A percentile compares a stretch with the other conserved stretches of the same genome.
Evolutionary conservation across 1,284 basidiomycete genomes (phyloP).

Genomic region (Leucoagaricus sp.): DNA sequence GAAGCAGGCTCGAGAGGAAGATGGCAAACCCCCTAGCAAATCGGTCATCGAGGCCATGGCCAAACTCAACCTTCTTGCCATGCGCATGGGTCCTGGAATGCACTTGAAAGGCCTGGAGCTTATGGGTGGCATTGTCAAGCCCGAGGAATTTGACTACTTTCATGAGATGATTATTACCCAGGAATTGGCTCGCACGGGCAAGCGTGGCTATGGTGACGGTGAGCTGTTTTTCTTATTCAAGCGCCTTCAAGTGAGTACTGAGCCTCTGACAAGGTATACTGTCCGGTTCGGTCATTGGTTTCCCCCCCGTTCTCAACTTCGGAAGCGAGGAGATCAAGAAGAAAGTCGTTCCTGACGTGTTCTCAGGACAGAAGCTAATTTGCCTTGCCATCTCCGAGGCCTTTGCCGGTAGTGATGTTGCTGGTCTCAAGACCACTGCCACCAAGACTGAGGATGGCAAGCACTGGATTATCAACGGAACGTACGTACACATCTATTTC

Average conservation of each 20-base stretch:
- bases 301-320: constrained; percentile 87
- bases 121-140: constrained; percentile 81
- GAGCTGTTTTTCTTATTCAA: not conserved
- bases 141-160: constrained; percentile 73
- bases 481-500: constrained; percentile 32
- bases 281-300: constrained; percentile 76
- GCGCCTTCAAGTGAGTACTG: not conserved
- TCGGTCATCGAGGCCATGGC: constrained; percentile 71
- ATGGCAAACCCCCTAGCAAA: constrained; percentile 72
- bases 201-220: constrained; percentile 76
- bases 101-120: constrained; percentile 83
- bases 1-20: constrained; percentile 65
- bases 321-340: constrained; percentile 78
- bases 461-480: constrained; percentile 85
- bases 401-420: constrained; percentile 93
- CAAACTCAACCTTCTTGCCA: constrained; percentile 76
- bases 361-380: constrained; percentile 82
- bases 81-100: constrained; percentile 87
- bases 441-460: constrained; percentile 86
- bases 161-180: constrained; percentile 83
- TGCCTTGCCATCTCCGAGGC: constrained; percentile 88
- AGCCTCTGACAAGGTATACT: constrained; percentile 47
- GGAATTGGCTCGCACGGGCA: constrained; percentile 75
- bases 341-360: constrained; percentile 81
- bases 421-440: constrained; percentile 82